A percentile compares a stretch with the other conserved stretches of the same genome.
Evolutionary conservation across 2,329 filamentous ascomycete genomes (phyloP).

Genomic region (Penicillium concentricum): DNA sequence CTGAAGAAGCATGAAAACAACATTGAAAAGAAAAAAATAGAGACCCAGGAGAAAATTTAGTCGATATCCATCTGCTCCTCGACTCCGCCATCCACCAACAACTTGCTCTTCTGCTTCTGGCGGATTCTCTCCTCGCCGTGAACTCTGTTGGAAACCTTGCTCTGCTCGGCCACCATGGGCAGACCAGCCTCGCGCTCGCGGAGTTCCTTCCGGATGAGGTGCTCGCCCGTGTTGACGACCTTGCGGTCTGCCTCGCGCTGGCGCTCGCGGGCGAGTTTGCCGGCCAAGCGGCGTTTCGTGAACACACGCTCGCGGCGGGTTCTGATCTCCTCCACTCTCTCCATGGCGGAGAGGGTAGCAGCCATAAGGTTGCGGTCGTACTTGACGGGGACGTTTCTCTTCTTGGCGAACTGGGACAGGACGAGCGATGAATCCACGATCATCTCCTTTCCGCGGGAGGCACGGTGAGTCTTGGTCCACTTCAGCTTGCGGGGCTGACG

Average conservation of each 20-base stretch:
- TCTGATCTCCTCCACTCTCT: conserved; percentile 82
- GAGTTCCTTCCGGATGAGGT: conserved; percentile 75
- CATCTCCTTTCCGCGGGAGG: conserved; percentile 80
- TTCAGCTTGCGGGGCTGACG: conserved; percentile 94
- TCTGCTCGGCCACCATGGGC: conserved; percentile 34
- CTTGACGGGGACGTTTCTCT: conserved; percentile 89
- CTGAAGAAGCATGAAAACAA: conserved; percentile 22
- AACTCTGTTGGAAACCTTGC: conserved; percentile 37
- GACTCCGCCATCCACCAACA: conserved; percentile 46
- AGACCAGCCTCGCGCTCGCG: conserved; percentile 55
- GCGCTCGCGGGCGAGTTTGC: conserved; percentile 70
- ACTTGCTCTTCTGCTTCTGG: conserved; percentile 45
- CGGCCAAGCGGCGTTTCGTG: conserved; percentile 90
- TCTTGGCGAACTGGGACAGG: conserved; percentile 72
- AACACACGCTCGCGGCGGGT: conserved; percentile 81
- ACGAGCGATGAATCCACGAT: conserved; percentile 86
- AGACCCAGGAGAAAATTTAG: conserved; percentile 27
- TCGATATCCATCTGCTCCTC: conserved; percentile 51
- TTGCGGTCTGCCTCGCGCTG: conserved; percentile 78
- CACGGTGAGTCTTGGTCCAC: conserved; percentile 94
- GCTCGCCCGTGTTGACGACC: conserved; percentile 87
- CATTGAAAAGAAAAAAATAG: conserved; percentile 12
- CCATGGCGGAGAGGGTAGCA: conserved; percentile 89
- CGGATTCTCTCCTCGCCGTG: conserved; percentile 43
- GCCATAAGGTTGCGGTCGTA: conserved; percentile 92